These are phyloP conservation scores for Agaricus bisporus DNA, from an alignment of 768 basidiomycete genomes.

Conservation along the genomic window DNA sequence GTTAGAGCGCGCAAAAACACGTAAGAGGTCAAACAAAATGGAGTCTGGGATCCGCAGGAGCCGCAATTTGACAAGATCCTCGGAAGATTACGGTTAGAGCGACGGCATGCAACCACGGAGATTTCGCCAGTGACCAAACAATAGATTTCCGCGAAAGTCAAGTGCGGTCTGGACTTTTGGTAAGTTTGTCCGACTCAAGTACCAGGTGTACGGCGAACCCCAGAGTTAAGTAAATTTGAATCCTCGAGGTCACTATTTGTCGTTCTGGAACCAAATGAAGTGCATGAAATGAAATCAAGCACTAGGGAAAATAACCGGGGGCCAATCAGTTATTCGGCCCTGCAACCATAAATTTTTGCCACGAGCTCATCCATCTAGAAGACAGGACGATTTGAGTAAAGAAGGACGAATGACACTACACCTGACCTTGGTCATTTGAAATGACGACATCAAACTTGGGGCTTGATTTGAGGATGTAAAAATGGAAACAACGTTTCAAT, in stretches of 20 bases:
- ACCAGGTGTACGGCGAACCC: background rate
- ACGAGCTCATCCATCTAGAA: too few relatives aligned
- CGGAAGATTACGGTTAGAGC: background rate
- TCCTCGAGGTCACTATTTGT: too few relatives aligned
- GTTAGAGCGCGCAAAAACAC: background rate
- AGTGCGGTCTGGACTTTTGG: background rate
- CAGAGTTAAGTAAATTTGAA: too few relatives aligned
- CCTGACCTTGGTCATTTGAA: background rate
- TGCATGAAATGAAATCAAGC: background rate
- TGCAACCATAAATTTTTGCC: too few relatives aligned
- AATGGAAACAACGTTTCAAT: conserved; percentile 4
- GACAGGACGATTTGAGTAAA: background rate
- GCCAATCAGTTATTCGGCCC: too few relatives aligned
- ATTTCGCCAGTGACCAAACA: background rate
- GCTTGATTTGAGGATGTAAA: background rate
- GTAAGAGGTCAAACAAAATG: background rate
- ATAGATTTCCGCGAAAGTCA: background rate
- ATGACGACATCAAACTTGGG: background rate
- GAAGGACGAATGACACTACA: background rate
- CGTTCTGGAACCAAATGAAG: too few relatives aligned
- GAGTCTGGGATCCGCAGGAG: background rate
- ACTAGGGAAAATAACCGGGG: background rate
- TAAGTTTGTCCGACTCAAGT: background rate
- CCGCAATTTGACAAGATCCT: background rate
- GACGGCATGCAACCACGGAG: background rate